Evolutionary conservation across 306 rosid species (phyloP).

Genomic region (Fragaria iinumae): DNA sequence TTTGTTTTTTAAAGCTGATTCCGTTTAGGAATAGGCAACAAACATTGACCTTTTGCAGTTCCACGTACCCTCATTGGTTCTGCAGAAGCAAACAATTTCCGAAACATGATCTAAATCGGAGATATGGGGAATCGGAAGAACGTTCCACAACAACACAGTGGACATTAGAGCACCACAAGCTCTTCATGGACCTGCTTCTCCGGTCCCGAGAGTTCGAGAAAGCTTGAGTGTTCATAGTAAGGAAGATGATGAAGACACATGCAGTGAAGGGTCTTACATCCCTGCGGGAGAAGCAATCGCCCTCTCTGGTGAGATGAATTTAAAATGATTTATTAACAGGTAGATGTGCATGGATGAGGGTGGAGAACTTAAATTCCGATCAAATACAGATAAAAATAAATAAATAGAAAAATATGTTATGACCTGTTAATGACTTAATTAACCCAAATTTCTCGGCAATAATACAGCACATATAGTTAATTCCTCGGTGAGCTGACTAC

Average conservation of each 20-base stretch:
- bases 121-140: neutral
- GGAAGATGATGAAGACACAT: neutral
- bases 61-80: neutral
- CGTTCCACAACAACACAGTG: neutral
- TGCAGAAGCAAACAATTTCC: neutral
- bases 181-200: neutral
- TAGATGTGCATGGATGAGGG: neutral
- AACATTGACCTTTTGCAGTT: neutral
- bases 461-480: neutral
- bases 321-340: neutral
- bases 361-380: no score
- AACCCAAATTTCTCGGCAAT: neutral
- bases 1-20: neutral
- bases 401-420: no score
- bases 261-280: neutral
- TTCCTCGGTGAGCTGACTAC: neutral
- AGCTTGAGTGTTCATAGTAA: neutral
- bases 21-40: neutral
- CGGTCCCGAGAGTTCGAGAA: neutral
- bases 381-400: no score
- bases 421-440: neutral
- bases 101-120: neutral
- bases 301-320: neutral
- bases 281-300: no score
- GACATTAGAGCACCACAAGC: constrained; percentile 15